Conservation (phyloP, 1,139 yeast species). For the Trichomonascaceae sp. region DNA sequence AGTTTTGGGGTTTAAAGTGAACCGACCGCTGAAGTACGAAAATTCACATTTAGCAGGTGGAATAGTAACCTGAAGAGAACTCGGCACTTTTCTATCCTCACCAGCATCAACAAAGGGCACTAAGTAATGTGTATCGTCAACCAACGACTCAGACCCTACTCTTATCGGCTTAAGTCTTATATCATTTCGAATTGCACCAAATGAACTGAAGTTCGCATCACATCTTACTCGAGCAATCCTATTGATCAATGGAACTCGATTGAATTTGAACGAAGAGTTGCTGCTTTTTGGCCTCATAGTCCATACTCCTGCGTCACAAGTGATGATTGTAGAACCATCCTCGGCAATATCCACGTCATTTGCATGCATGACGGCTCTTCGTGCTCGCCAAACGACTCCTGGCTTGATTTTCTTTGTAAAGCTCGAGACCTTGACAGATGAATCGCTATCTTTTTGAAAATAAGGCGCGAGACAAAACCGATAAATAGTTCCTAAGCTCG, state of each 20-base stretch:
- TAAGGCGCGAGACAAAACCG: conserved; percentile 20
- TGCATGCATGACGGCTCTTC: conserved; percentile 26
- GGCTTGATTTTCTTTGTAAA: conserved; percentile 17
- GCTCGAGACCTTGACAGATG: conserved; percentile 6
- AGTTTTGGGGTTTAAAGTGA: neutral
- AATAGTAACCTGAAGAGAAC: neutral
- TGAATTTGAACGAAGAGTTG: conserved; percentile 43
- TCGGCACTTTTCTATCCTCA: conserved; percentile 7
- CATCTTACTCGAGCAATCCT: conserved; percentile 55
- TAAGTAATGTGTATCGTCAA: conserved; percentile 25
- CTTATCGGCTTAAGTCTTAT: conserved; percentile 14
- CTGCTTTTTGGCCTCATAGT: conserved; percentile 27
- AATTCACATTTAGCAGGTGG: conserved; percentile 4
- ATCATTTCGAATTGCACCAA: conserved; percentile 65
- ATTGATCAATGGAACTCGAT: conserved; percentile 48
- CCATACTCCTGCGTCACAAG: conserved; percentile 61
- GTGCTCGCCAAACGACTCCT: conserved; percentile 33
- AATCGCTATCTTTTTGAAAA: conserved; percentile 1
- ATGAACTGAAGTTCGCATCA: conserved; percentile 61
- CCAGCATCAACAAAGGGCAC: conserved; percentile 21
- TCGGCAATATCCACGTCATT: conserved; percentile 61
- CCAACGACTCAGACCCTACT: conserved; percentile 17
- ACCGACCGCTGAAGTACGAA: neutral
- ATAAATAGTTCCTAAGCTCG: conserved; percentile 30
- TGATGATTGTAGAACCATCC: conserved; percentile 65